Evolutionary conservation across 108 stramenopile genomes (phyloP), one percentile per base, ranked within the genome.

Genomic region (Parmales sp.): DNA sequence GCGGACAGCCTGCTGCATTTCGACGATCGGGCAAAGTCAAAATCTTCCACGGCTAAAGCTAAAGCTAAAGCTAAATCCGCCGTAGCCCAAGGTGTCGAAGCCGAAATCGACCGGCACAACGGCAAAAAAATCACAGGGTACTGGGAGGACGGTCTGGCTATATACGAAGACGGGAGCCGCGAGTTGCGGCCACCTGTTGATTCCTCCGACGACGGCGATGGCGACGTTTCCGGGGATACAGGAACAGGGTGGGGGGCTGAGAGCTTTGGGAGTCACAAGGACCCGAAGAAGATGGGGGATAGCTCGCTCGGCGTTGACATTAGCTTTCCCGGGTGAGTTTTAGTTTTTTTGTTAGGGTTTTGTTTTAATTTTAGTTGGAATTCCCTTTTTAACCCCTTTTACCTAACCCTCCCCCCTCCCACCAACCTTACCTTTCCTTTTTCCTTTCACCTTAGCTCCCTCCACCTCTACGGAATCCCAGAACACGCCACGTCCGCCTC

Each of bases 221-320:
- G 39, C 29, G 23, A 9, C 45, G 76, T 86, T 28, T 8, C 37
- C 64, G 8, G 45, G 66, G 29, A 34, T n/a, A 41, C 49, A 64
- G 38, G 87, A 89, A 45, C 76, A 72, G 45, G 87, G 89, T 26
- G 93, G 88, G 93, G 93, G 92, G 89, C 90, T 63, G 98, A 99
- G 76, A 85, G 73, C 34, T 98, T 97, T 76, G 72, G 75, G 7
- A 77, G 82, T 20, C 98, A 99, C 77, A 69, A 69, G 2, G 98
- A 99, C 74, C 72, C 76, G 67, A 92, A 91, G 71, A 92, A 91
- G 0, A 63, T 88, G 69, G 98, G 98, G 7, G 93, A 94, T 25
- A 95, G 84, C 79, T 89, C 88, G 60, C 93, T 99, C 25, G 98
- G 98, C 4, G 77, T 94, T 64, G 97, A 99, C 76, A 72, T 98